These are phyloP conservation scores for Arxiozyma heterogenica DNA, from an alignment of 1,139 yeast species.

Conservation along the genomic window DNA sequence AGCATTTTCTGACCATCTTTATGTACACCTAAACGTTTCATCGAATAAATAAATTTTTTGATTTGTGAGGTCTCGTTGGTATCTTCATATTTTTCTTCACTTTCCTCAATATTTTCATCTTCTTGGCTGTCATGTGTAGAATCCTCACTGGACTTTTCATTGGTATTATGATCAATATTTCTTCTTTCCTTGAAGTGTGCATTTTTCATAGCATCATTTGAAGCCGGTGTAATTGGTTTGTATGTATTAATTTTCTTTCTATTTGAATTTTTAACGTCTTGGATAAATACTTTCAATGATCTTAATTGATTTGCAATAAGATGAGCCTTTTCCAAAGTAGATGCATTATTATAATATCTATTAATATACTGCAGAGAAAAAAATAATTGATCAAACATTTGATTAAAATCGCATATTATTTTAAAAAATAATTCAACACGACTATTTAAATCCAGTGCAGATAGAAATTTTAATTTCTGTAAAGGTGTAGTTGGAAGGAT, in stretches of 20 bases:
- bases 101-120: neutral
- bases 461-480: constrained; percentile 39
- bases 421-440: constrained; percentile 33
- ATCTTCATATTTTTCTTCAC: constrained; percentile 3
- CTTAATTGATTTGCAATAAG: constrained; percentile 55
- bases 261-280: constrained; percentile 35
- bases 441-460: constrained; percentile 30
- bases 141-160: neutral
- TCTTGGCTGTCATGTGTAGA: neutral
- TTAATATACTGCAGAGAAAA: constrained; percentile 31
- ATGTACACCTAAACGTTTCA: constrained; percentile 29
- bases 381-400: constrained; percentile 29
- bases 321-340: constrained; percentile 46
- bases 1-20: constrained; percentile 49
- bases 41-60: constrained; percentile 39
- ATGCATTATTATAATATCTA: constrained; percentile 40
- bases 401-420: constrained; percentile 34
- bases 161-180: neutral
- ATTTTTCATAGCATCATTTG: neutral
- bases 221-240: neutral
- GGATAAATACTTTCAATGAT: constrained; percentile 47
- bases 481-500: constrained; percentile 49
- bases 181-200: neutral
- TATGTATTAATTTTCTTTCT: neutral
- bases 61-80: constrained; percentile 41